phyloP scores from a whole-genome alignment of 768 basidiomycete species.

The Pleurotus tuber-regium region DNA sequence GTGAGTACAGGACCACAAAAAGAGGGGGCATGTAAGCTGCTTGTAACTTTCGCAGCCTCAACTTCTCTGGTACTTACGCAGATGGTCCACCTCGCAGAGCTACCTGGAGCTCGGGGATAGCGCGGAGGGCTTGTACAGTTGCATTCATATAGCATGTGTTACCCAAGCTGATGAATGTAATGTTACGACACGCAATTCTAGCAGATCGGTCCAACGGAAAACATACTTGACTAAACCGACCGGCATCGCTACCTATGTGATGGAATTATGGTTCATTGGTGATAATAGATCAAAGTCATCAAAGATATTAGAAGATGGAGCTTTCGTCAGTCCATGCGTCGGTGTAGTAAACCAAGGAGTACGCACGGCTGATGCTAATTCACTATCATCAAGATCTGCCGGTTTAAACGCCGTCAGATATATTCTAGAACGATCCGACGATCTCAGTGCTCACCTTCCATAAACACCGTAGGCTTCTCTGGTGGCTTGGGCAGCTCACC shows the following conservation, averaged over 20 bases:
- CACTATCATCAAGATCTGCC: constrained; percentile 6
- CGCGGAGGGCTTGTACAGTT: constrained; percentile 89
- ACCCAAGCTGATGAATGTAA: constrained; percentile 54
- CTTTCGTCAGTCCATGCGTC: background rate
- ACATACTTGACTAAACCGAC: constrained; percentile 85
- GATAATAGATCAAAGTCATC: constrained; percentile 14
- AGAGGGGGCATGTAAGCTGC: no score
- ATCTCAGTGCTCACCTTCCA: constrained; percentile 62
- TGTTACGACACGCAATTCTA: constrained; percentile 29
- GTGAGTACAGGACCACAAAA: background rate
- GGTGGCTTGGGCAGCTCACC: constrained; percentile 92
- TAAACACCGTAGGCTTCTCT: constrained; percentile 70
- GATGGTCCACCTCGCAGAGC: constrained; percentile 43
- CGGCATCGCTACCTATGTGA: constrained; percentile 65
- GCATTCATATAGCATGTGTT: constrained; percentile 99
- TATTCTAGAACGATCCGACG: background rate
- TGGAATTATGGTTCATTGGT: constrained; percentile 3
- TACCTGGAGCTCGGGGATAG: constrained; percentile 83
- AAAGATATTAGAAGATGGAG: no score
- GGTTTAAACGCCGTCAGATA: background rate
- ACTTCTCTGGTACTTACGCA: constrained; percentile 51
- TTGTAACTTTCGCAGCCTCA: no score
- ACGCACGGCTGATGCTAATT: constrained; percentile 5
- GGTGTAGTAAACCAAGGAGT: background rate
- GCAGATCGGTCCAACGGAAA: no score